Base-by-base conservation (phyloP, 495 filamentous ascomycete species). In the Aspergillus taichungensis region DNA sequence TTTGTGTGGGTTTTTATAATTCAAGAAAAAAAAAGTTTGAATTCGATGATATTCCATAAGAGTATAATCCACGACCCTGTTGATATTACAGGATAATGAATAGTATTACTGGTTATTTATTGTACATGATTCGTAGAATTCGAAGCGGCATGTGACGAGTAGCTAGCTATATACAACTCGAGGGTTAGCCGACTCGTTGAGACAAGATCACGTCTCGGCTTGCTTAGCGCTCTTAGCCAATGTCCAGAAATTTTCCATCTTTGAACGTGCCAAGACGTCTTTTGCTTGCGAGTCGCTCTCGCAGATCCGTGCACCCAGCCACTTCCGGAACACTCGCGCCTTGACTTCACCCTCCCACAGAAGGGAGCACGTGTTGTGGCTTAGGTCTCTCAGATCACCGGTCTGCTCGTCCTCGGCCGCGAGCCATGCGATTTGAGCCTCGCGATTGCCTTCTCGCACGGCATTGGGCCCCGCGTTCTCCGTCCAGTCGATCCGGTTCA, bases 241-340 rank as follows among this genome's bases (percentile, higher is more conserved):
- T n/a, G 82, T 83, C 92, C 92, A 99, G 56, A 97, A 89, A 54
- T 81, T 94, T 61, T 97, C 92, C 79, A 96, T 84, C 69, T 94
- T 96, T 6, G 77, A 75, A 51, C 85, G 77, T 3, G 78, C 66
- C 51, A 99, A 61, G 30, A 81, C 75, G 49, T 95, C 87, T 65
- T 85, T 84, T 6, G 92, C 92, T 55, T 88, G 80, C 18, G 77
- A 78, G 62, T 99, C 92, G 7, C 83, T 89, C 63, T 95, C 94
- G 60, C 87, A 94, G 6, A 88, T 75, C 62, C 84, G 84, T 34
- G 76, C 84, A 6, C 82, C 82, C 2, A 74, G 52, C 85, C 90
- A 97, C 50, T 84, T 88, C 49, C 81, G 80, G 60, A 97, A 99
- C 0, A 73, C 76, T 37, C 83, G 77, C 13, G 74, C 71, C 59